phyloP scores from a whole-genome alignment of 1,284 basidiomycete species.

The Fomitiporia mediterranea region DNA sequence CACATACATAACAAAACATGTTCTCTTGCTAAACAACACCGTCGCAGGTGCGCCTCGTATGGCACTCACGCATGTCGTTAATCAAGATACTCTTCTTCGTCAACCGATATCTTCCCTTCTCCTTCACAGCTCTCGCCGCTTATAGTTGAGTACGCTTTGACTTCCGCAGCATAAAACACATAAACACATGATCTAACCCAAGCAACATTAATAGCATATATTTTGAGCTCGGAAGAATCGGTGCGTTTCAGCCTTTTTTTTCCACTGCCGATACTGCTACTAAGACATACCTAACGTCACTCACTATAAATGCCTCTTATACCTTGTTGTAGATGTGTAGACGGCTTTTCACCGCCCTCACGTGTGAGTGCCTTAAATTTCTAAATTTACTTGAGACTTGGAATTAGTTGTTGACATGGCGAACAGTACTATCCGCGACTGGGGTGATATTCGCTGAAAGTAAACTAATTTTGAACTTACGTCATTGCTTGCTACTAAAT shows the following conservation, averaged over 20 bases:
- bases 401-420: no score
- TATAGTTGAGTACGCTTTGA: conserved; percentile 1
- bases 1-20: no score
- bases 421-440: conserved; percentile 5
- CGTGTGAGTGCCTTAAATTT: background rate
- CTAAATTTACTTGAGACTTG: background rate
- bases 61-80: conserved; percentile 9
- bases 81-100: conserved; percentile 15
- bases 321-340: background rate
- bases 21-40: background rate
- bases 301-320: no score
- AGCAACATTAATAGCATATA: background rate
- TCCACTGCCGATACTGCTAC: background rate
- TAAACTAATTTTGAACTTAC: background rate
- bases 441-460: conserved; percentile 8
- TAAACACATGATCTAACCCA: background rate
- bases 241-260: background rate
- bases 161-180: background rate
- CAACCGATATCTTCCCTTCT: conserved; percentile 15
- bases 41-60: conserved; percentile 5
- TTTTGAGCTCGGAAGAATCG: background rate
- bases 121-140: background rate
- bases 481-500: background rate
- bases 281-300: background rate
- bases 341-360: background rate